These are phyloP conservation scores for Beauveria pseudobassiana DNA, from an alignment of 2,329 filamentous ascomycete genomes.

Conservation along the genomic window DNA sequence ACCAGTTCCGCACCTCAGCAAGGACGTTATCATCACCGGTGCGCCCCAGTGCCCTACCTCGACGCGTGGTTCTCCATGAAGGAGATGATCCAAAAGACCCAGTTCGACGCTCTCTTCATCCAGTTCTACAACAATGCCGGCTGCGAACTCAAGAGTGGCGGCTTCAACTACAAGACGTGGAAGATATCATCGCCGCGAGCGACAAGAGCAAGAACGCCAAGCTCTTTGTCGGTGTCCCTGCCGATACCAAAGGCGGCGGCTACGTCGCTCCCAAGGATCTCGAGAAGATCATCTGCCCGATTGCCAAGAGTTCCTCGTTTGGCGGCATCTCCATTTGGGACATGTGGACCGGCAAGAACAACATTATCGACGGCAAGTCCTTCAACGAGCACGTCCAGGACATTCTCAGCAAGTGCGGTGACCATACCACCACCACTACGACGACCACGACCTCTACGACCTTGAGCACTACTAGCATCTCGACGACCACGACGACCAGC, in stretches of 20 bases:
- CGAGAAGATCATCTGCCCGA: conserved; percentile 31
- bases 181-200: conserved; percentile 24
- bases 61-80: conserved; percentile 24
- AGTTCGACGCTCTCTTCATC: conserved; percentile 37
- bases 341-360: conserved; percentile 26
- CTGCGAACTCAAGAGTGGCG: conserved; percentile 28
- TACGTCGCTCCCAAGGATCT: conserved; percentile 29
- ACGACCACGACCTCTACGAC: conserved; percentile 16
- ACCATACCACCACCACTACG: conserved; percentile 18
- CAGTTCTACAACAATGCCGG: conserved; percentile 42
- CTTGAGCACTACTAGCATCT: neutral
- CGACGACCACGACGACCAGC: conserved; percentile 3
- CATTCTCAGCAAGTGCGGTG: conserved; percentile 29
- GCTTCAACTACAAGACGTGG: conserved; percentile 39
- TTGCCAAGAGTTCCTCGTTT: conserved; percentile 30
- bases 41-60: conserved; percentile 37
- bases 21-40: conserved; percentile 31
- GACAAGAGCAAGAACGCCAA: conserved; percentile 32
- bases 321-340: conserved; percentile 42
- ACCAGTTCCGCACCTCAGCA: conserved; percentile 27
- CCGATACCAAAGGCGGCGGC: conserved; percentile 10
- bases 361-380: conserved; percentile 25
- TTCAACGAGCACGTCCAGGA: conserved; percentile 31
- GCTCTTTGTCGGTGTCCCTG: conserved; percentile 38
- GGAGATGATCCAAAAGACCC: conserved; percentile 30